phyloP scores from a whole-genome alignment of 2,329 filamentous ascomycete genomes.

The Cladosporium sp. region DNA sequence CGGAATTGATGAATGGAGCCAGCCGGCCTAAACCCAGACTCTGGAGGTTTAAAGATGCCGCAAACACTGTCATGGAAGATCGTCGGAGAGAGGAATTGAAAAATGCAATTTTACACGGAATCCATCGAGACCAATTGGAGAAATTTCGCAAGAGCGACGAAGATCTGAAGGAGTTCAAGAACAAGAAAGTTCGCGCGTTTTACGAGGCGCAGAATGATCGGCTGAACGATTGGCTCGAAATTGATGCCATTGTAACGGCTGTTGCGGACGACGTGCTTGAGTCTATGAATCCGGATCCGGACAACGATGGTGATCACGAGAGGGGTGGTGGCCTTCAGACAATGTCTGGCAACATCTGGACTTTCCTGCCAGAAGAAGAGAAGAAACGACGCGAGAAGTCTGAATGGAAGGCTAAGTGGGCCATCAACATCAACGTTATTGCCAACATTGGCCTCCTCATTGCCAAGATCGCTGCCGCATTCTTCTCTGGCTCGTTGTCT shows the following conservation, averaged over 20 bases:
- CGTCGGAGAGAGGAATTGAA: constrained; percentile 44
- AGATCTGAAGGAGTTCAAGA: constrained; percentile 49
- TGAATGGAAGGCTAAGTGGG: constrained; percentile 47
- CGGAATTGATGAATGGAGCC: constrained; percentile 6
- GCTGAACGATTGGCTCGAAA: constrained; percentile 53
- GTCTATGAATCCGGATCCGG: constrained; percentile 53
- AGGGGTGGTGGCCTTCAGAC: constrained; percentile 45
- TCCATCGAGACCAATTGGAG: constrained; percentile 44
- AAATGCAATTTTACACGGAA: constrained; percentile 40
- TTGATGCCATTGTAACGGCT: constrained; percentile 51
- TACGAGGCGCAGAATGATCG: constrained; percentile 50
- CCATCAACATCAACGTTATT: constrained; percentile 56
- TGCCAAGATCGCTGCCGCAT: constrained; percentile 51
- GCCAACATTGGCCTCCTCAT: constrained; percentile 53
- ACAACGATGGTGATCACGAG: constrained; percentile 51
- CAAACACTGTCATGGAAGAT: constrained; percentile 41
- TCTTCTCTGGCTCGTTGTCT: constrained; percentile 53
- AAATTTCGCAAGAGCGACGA: constrained; percentile 46
- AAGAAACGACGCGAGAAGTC: constrained; percentile 42
- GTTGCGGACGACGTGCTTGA: constrained; percentile 56
- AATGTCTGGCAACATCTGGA: constrained; percentile 46
- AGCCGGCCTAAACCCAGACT: constrained; percentile 23
- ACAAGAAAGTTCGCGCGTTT: constrained; percentile 48
- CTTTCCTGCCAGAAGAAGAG: constrained; percentile 51
- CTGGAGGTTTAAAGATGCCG: constrained; percentile 44